Evolutionary conservation across 2,329 filamentous ascomycete species (phyloP).

Genomic region (Salinomyces thailandicus): DNA sequence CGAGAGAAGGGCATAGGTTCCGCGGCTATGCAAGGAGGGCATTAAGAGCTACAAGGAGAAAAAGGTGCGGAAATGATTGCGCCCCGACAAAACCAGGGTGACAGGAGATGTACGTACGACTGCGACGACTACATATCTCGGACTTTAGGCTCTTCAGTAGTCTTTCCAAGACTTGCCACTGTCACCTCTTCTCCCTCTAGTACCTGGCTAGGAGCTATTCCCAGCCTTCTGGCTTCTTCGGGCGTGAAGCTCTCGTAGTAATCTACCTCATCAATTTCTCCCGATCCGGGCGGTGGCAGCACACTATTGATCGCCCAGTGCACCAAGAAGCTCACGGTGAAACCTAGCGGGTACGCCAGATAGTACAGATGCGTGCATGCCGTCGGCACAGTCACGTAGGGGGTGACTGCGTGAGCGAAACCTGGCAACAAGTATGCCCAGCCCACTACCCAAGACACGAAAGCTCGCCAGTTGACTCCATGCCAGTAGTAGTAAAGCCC

Average conservation of each 20-base stretch:
- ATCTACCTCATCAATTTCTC: slow-evolving; percentile 25
- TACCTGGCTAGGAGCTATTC: slow-evolving; percentile 8
- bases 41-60: neutral
- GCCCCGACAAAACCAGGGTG: neutral
- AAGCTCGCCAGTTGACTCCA: slow-evolving; percentile 37
- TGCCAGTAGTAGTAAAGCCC: slow-evolving; percentile 34
- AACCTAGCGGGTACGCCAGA: slow-evolving; percentile 33
- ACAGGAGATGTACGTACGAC: neutral
- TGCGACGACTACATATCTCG: neutral
- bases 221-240: slow-evolving; percentile 16
- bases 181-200: slow-evolving; percentile 1
- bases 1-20: neutral
- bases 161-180: too few species aligned
- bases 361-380: slow-evolving; percentile 33
- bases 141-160: neutral
- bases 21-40: neutral
- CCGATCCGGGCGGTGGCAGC: slow-evolving; percentile 24
- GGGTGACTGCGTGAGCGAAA: slow-evolving; percentile 37
- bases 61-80: neutral
- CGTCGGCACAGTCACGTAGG: slow-evolving; percentile 27
- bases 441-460: slow-evolving; percentile 31
- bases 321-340: slow-evolving; percentile 30
- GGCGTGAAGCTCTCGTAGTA: slow-evolving; percentile 26
- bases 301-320: slow-evolving; percentile 25
- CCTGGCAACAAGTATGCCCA: slow-evolving; percentile 18